A percentile compares a stretch with the other conserved stretches of the same genome.
Conservation (phyloP, 306 rosid genomes). For the Myrica gale region DNA sequence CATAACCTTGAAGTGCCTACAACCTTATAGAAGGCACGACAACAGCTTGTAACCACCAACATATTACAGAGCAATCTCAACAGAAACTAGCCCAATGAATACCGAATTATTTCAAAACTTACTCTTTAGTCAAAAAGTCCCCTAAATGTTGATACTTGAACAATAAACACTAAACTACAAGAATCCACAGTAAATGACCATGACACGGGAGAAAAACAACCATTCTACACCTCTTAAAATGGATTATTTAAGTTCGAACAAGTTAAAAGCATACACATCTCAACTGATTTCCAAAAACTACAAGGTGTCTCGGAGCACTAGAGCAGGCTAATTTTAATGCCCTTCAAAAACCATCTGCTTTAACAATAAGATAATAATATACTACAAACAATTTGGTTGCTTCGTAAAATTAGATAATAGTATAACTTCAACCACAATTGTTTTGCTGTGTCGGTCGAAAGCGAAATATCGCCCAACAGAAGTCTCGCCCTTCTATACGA, state of each 20-base stretch:
- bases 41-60: neutral
- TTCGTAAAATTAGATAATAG: too few species aligned
- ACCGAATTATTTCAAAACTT: neutral
- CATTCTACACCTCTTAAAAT: neutral
- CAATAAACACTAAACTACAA: neutral
- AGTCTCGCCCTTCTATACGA: too few species aligned
- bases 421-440: too few species aligned
- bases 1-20: neutral
- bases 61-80: neutral
- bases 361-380: too few species aligned
- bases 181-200: neutral
- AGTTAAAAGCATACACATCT: neutral
- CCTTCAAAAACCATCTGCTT: too few species aligned
- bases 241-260: neutral
- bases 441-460: too few species aligned
- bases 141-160: neutral
- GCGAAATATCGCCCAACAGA: too few species aligned
- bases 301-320: neutral
- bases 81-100: too few species aligned
- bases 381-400: too few species aligned
- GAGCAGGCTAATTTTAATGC: too few species aligned
- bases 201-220: neutral
- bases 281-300: neutral
- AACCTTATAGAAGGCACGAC: neutral
- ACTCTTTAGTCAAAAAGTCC: neutral